Evolutionary conservation across 352 stramenopile species (phyloP).

Genomic region (Globisporangium heterothallicum): DNA sequence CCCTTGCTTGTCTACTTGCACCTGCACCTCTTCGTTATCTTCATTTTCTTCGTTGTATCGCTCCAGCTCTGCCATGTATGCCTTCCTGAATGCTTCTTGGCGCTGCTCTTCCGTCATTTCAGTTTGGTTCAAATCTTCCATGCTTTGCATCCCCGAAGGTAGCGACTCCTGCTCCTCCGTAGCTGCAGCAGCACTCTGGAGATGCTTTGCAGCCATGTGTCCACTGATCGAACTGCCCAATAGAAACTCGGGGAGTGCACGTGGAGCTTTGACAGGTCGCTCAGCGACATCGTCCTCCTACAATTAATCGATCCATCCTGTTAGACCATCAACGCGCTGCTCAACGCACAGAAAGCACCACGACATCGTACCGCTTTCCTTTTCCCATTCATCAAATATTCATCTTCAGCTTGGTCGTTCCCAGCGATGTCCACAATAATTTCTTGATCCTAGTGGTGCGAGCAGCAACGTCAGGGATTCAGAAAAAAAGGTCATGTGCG

Average conservation of each 20-base stretch:
- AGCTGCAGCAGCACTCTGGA: constrained; percentile 12
- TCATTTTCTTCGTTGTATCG: constrained; percentile 84
- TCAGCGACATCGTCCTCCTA: constrained; percentile 53
- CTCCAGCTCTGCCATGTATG: constrained; percentile 79
- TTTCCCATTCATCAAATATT: constrained; percentile 75
- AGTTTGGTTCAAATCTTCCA: constrained; percentile 49
- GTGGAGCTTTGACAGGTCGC: constrained; percentile 50
- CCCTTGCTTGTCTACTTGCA: constrained; percentile 75
- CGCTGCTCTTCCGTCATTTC: constrained; percentile 78
- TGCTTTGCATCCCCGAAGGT: constrained; percentile 36
- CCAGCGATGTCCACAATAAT: constrained; percentile 85
- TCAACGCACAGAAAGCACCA: not conserved
- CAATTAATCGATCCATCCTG: not conserved
- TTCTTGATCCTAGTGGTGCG: constrained; percentile 45
- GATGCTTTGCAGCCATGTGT: constrained; percentile 80
- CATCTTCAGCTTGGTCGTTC: constrained; percentile 67
- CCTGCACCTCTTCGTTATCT: constrained; percentile 70
- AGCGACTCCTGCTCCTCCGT: constrained; percentile 29
- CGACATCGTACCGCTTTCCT: constrained; percentile 38
- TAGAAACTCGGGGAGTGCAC: constrained; percentile 73
- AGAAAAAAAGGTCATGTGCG: too few relatives aligned
- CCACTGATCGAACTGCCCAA: constrained; percentile 83
- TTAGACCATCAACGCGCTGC: not conserved
- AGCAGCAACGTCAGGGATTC: too few relatives aligned
- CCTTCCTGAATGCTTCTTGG: constrained; percentile 77